Evolutionary conservation across 192 early-diverging fungal species (phyloP), one percentile per base, ranked within the genome.

Genomic region (Entomortierella beljakovae): DNA sequence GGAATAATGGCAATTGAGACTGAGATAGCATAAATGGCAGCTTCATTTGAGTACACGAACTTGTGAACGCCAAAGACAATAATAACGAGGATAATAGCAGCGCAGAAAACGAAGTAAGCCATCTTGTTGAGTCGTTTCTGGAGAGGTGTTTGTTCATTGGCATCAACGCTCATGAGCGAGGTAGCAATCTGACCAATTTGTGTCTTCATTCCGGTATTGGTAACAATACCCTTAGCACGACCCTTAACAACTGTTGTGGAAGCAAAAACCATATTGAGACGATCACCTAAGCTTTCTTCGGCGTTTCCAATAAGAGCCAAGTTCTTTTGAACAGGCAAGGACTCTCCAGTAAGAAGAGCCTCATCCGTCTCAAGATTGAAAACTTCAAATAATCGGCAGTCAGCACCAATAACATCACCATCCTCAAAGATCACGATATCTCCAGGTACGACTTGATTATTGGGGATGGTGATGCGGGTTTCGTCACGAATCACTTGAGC

Each of bases 101-200:
- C 68, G 35, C 57, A 86, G 23, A 98, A 91, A 43, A 98, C 87
- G 40, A 88, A 88, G 75, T 89, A 90, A 31, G 95, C 94, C 84
- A 98, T 88, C 48, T 80, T 87, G 70, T 92, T 87, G 38, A 98
- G 42, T 2, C 64, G 57, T 72, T 84, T 88, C 68, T 93, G 92
- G 34, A 93, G 80, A n/a, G 90, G 90, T 13, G 90, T 93, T 68
- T 86, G 84, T 33, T 83, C 81, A 64, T 66, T 57, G 52, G 82
- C 80, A 51, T 81, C 70, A 29, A 83, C 82, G 48, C 84, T 84
- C 84, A 90, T 82, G 11, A 98, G 91, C 46, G 93, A 90, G 34
- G 92, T 93, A 48, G 93, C 93, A 38, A 98, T 98, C 67, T 92
- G 87, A 29, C 97, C 97, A 54, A 98, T 96, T 79, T 98, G 95